Percentiles rank a stretch among this genome's conserved stretches.
These are phyloP conservation scores for Leccinum longicurvipes DNA, from an alignment of 768 basidiomycete genomes.

Conservation along the genomic window DNA sequence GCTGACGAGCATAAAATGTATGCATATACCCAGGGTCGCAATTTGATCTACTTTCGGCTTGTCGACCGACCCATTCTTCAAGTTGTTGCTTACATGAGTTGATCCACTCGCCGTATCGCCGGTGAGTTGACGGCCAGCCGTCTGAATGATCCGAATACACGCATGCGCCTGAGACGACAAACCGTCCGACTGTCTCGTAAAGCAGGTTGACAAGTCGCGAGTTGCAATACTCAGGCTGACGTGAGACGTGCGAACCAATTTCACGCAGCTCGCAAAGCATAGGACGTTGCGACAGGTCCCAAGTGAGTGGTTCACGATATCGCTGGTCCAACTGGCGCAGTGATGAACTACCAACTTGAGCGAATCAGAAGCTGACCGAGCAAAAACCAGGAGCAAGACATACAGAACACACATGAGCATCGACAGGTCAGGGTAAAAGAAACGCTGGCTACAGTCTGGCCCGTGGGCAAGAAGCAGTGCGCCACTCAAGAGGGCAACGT, in stretches of 20 bases:
- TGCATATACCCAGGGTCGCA: neutral
- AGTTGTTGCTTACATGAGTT: neutral
- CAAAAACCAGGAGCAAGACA: neutral
- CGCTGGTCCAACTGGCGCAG: neutral
- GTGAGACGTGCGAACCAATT: neutral
- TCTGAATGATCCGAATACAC: neutral
- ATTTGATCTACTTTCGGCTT: neutral
- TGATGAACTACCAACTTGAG: neutral
- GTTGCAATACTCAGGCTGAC: neutral
- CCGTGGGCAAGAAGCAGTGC: neutral
- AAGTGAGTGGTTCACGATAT: neutral
- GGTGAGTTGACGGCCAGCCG: neutral
- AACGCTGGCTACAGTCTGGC: neutral
- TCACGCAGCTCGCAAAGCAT: neutral
- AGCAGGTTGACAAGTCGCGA: neutral
- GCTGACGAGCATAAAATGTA: neutral
- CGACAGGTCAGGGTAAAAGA: neutral
- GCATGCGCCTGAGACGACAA: neutral
- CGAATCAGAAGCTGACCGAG: neutral
- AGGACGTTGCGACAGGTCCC: neutral
- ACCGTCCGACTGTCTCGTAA: neutral
- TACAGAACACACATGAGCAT: neutral
- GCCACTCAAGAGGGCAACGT: neutral
- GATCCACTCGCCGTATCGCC: slow-evolving; percentile 1
- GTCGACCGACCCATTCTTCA: neutral